These are phyloP conservation scores for Sugiyamaella novakii DNA, from an alignment of 1,139 yeast genomes.

Conservation along the genomic window DNA sequence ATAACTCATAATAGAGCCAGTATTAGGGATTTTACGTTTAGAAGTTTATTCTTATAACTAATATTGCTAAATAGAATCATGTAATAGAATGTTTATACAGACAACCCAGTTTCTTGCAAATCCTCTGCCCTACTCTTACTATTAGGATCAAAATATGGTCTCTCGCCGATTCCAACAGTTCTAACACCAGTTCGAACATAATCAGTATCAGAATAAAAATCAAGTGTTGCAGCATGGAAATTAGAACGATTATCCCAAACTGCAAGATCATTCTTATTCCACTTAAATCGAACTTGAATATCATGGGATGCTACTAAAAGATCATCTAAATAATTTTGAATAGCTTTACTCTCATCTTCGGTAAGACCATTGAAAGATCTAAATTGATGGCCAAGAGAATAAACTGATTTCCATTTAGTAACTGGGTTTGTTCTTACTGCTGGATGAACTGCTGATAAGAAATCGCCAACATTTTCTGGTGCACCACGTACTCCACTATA, in stretches of 20 bases:
- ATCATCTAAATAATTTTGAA: slow-evolving; percentile 46
- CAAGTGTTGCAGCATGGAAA: slow-evolving; percentile 37
- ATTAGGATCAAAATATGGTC: slow-evolving; percentile 29
- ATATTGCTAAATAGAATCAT: too few species aligned
- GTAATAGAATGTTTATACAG: too few species aligned
- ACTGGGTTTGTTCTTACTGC: slow-evolving; percentile 52
- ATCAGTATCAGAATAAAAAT: slow-evolving; percentile 30
- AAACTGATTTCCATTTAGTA: slow-evolving; percentile 53
- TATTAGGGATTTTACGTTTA: too few species aligned
- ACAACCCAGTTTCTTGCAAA: slow-evolving; percentile 12
- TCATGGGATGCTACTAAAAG: slow-evolving; percentile 45
- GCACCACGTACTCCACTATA: slow-evolving; percentile 43
- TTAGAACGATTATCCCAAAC: slow-evolving; percentile 43
- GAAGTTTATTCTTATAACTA: too few species aligned
- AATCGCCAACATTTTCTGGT: slow-evolving; percentile 38
- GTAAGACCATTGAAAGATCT: slow-evolving; percentile 48
- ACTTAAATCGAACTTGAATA: slow-evolving; percentile 50
- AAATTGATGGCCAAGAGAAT: slow-evolving; percentile 47
- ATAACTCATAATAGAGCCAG: too few species aligned
- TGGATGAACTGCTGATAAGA: slow-evolving; percentile 45
- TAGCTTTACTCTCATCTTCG: slow-evolving; percentile 47
- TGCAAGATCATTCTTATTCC: slow-evolving; percentile 61
- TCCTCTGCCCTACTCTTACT: slow-evolving; percentile 27
- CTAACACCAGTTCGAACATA: slow-evolving; percentile 22
- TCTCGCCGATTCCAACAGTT: slow-evolving; percentile 35